These are phyloP conservation scores for Phytophthora meadii DNA, from an alignment of 352 stramenopile species.

Conservation along the genomic window DNA sequence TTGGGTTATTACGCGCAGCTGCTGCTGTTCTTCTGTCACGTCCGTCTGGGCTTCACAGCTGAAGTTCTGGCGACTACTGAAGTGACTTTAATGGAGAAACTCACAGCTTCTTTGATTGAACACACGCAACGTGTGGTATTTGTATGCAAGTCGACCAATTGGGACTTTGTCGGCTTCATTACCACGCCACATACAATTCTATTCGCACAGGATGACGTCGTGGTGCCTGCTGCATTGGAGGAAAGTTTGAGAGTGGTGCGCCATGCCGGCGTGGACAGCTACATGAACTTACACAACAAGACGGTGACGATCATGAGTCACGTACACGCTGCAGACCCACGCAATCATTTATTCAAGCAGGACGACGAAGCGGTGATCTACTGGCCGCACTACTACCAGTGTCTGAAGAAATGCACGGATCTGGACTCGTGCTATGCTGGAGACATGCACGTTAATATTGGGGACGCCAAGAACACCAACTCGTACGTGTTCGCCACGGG, in stretches of 20 bases:
- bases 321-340: constrained; percentile 53
- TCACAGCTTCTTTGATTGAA: constrained; percentile 56
- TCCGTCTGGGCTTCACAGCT: constrained; percentile 63
- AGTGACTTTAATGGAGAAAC: constrained; percentile 48
- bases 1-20: constrained; percentile 77
- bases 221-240: constrained; percentile 54
- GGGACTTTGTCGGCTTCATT: constrained; percentile 79
- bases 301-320: constrained; percentile 83
- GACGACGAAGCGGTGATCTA: constrained; percentile 80
- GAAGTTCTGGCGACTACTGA: constrained; percentile 58
- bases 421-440: constrained; percentile 73
- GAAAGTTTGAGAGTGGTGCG: constrained; percentile 68
- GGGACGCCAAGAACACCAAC: constrained; percentile 62
- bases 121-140: constrained; percentile 72
- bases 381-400: constrained; percentile 85
- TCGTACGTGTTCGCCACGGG: constrained; percentile 85
- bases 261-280: constrained; percentile 70
- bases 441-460: constrained; percentile 85
- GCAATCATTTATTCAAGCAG: constrained; percentile 75
- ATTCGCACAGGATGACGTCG: constrained; percentile 73
- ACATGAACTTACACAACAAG: constrained; percentile 85
- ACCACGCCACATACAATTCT: constrained; percentile 67
- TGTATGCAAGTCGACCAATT: constrained; percentile 79
- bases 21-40: constrained; percentile 70
- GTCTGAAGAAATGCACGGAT: constrained; percentile 73